A percentile compares a stretch with the other conserved stretches of the same genome.
Conservation (phyloP, 441 rosid species). For the Biscutella laevigata region DNA sequence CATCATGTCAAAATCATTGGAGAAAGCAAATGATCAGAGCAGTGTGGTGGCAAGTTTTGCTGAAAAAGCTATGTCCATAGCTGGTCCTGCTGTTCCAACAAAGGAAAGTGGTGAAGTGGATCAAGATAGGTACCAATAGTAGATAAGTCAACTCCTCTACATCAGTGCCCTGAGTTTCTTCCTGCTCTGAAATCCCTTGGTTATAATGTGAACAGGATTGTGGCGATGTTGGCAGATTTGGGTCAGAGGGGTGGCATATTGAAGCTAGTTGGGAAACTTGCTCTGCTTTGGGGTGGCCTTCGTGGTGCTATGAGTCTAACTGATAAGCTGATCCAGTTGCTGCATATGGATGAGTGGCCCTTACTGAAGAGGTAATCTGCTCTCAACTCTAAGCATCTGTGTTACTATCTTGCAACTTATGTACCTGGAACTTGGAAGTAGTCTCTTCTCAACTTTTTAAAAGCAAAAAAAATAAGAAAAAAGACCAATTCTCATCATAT, state of each 20-base stretch:
- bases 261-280: constrained; percentile 80
- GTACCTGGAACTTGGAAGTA: not conserved
- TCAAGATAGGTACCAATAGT: constrained; percentile 67
- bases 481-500: not conserved
- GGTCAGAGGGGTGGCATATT: constrained; percentile 95
- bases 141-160: constrained; percentile 6
- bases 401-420: not conserved
- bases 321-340: constrained; percentile 67
- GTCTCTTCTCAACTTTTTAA: not conserved
- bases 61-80: constrained; percentile 94
- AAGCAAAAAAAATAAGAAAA: not conserved
- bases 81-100: constrained; percentile 94
- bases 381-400: constrained; percentile 6
- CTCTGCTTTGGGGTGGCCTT: constrained; percentile 98
- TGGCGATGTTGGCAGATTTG: constrained; percentile 74
- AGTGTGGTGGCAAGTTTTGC: constrained; percentile 73
- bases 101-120: constrained; percentile 91
- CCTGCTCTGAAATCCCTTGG: constrained; percentile 11
- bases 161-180: not conserved
- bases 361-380: constrained; percentile 61
- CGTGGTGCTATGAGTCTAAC: constrained; percentile 97
- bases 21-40: constrained; percentile 35
- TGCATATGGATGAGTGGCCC: constrained; percentile 73
- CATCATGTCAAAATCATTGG: constrained; percentile 34
- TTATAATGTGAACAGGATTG: constrained; percentile 48